Percentiles rank a stretch among this genome's conserved stretches.
phyloP scores from a whole-genome alignment of 2,329 filamentous ascomycete genomes.

The Exophiala dermatitidis region DNA sequence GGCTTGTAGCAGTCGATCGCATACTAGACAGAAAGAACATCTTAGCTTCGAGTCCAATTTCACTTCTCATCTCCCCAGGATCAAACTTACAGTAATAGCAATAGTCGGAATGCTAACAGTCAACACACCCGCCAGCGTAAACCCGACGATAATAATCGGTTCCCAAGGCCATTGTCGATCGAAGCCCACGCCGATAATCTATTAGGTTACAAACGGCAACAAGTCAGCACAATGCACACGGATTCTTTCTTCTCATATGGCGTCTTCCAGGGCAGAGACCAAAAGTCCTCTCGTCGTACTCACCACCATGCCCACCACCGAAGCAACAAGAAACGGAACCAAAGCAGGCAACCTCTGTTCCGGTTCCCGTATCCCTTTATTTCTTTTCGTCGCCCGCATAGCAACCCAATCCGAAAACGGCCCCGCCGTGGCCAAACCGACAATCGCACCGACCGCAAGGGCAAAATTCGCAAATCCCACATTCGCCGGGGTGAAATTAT shows the following conservation, averaged over 20 bases:
- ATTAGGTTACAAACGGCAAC: background rate
- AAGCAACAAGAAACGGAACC: constrained; percentile 50
- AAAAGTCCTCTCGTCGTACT: constrained; percentile 29
- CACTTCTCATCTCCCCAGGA: too few relatives aligned
- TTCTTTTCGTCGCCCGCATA: constrained; percentile 44
- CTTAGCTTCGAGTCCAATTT: background rate
- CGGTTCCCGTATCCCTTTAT: constrained; percentile 49
- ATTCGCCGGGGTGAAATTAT: constrained; percentile 44
- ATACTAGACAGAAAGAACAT: constrained; percentile 33
- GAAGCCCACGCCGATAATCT: constrained; percentile 38
- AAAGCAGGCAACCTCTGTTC: constrained; percentile 52
- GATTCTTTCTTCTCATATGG: background rate
- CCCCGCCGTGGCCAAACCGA: constrained; percentile 50
- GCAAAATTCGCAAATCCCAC: constrained; percentile 54
- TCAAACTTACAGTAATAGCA: constrained; percentile 33
- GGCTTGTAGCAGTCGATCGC: constrained; percentile 59
- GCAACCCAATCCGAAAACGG: constrained; percentile 51
- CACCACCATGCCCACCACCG: constrained; percentile 51
- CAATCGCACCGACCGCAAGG: constrained; percentile 46
- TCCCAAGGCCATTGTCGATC: constrained; percentile 47
- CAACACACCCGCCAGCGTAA: constrained; percentile 48
- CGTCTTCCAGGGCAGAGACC: background rate
- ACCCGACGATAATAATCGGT: constrained; percentile 52
- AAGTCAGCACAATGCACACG: background rate
- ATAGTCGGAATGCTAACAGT: constrained; percentile 55